Base-by-base conservation (phyloP, 768 basidiomycete genomes). In the Psilocybe sp. region DNA sequence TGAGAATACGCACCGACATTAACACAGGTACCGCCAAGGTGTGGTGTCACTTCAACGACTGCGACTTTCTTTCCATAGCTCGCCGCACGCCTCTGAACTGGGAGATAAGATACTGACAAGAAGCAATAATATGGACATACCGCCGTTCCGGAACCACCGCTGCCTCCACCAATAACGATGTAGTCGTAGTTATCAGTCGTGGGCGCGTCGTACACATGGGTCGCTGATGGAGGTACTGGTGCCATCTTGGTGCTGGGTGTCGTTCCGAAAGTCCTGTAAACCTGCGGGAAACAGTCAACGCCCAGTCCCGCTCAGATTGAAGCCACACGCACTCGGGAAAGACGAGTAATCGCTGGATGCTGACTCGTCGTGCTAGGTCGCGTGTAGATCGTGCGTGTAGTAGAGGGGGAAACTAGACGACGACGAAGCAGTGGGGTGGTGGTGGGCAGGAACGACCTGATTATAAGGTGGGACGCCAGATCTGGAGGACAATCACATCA, bases 1-100 rank as follows among this genome's bases (percentile, higher is more conserved):
- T 38, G 38, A 7, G 23, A 28, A 23, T 33, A 76, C 89, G 56
- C 58, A 89, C 93, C 96, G 52, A 99, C 96, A 67, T 98, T 98
- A 52, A 99, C 97, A 64, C 97, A 99, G 34, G 96, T 98, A 45
- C 96, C 97, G 32, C 97, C 97, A 2, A 95, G 78, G 36, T 78
- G 63, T 9, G 82, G 78, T 4, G 82, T 80, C 40, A 72, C 76
- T 64, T 99, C 97, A 13, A 98, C 81, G 20, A 98, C 70, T 11
- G 94, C 96, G 46, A 92, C 92, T 68, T 94, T 96, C 67, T 89
- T 91, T 36, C 95, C 95, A 67, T 98, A 94, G 14, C 78, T 76
- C 14, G 91, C 91, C 12, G 96, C 97, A 49, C 97, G 84, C 52
- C 97, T 81, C 93, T 97, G 58, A 31, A 45, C 41, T 19, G 33